Evolutionary conservation across 345 rosid species (phyloP), one percentile per base, ranked within the genome.

Genomic region (Salix viminalis): DNA sequence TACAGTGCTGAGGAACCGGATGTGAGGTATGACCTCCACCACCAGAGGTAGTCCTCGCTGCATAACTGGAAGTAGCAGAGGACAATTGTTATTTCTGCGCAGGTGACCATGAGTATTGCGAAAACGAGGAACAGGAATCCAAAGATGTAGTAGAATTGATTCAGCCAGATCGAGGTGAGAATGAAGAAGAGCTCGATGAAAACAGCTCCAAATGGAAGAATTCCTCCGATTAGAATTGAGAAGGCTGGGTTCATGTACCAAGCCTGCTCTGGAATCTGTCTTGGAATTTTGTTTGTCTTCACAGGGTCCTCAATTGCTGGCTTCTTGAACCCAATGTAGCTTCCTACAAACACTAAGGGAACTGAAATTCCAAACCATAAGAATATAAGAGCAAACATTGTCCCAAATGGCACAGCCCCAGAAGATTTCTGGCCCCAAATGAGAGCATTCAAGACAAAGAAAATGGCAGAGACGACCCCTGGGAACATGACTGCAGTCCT

Each of bases 11-110:
- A 91, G 24, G 96, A 91, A 78, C 93, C 96, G 9, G 96, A 88
- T 24, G 93, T 91, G 24, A 91, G 90, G 85, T 91, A 91, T n/a
- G 96, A 89, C 78, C 96, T 91, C 96, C 96, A 91, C 96, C 96
- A 91, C 92, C 96, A 91, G 4, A 88, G 87, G 75, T 91, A 91
- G 83, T 91, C 96, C 75, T 91, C 93, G 50, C 96, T 89, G 87
- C 96, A 91, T 42, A 91, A 74, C 85, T 91, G 93, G 86, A 89
- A 91, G 90, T 91, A 91, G 83, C 93, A 91, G 75, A 89, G 96
- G 67, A 91, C 97, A 8, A 91, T 58, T 65, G 94, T 89, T 48
- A 91, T 91, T 76, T 91, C 97, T 0, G 97, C 94, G 28, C 94
- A 91, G 0, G 97, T 91, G 70, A 90, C 82, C 4, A 91, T 69